Percentiles rank a stretch among this genome's conserved stretches.
Evolutionary conservation across 1,139 yeast genomes (phyloP).

Genomic region (Scheffersomyces insectosa): DNA sequence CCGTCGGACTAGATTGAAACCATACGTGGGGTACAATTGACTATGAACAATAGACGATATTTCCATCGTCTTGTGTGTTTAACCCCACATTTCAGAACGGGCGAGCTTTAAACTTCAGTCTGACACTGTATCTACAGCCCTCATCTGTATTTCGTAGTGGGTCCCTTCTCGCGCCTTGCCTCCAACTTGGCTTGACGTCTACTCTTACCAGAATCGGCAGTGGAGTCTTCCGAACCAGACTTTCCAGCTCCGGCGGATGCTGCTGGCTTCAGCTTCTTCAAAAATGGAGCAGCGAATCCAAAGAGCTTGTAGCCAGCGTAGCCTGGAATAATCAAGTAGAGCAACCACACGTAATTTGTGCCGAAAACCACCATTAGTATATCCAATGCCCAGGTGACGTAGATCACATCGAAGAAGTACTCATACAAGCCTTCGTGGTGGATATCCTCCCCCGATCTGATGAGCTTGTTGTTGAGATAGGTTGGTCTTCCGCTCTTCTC

Average conservation of each 20-base stretch:
- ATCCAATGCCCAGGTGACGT: slow-evolving; percentile 66
- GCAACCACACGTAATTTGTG: slow-evolving; percentile 61
- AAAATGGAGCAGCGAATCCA: slow-evolving; percentile 23
- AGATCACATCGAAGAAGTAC: slow-evolving; percentile 73
- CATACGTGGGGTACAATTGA: no score
- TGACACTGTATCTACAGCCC: no score
- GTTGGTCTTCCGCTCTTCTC: slow-evolving; percentile 71
- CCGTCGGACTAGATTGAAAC: no score
- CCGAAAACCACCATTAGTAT: slow-evolving; percentile 57
- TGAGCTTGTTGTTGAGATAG: slow-evolving; percentile 43
- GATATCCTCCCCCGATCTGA: slow-evolving; percentile 65
- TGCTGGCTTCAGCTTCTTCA: slow-evolving; percentile 13
- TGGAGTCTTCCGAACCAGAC: slow-evolving; percentile 6
- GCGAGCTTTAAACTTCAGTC: no score
- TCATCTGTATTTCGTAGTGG: no score
- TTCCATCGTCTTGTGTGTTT: no score
- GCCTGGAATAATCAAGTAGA: slow-evolving; percentile 46
- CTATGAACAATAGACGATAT: no score
- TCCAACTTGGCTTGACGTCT: slow-evolving; percentile 53
- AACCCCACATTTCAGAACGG: no score
- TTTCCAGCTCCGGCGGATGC: slow-evolving; percentile 7
- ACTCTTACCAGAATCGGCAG: slow-evolving; percentile 29
- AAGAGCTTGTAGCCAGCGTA: slow-evolving; percentile 59
- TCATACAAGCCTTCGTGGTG: slow-evolving; percentile 70
- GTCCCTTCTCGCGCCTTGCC: slow-evolving; percentile 43